Evolutionary conservation across 352 stramenopile species (phyloP), one percentile per base, ranked within the genome.

Genomic region (Phytophthora tentaculata): DNA sequence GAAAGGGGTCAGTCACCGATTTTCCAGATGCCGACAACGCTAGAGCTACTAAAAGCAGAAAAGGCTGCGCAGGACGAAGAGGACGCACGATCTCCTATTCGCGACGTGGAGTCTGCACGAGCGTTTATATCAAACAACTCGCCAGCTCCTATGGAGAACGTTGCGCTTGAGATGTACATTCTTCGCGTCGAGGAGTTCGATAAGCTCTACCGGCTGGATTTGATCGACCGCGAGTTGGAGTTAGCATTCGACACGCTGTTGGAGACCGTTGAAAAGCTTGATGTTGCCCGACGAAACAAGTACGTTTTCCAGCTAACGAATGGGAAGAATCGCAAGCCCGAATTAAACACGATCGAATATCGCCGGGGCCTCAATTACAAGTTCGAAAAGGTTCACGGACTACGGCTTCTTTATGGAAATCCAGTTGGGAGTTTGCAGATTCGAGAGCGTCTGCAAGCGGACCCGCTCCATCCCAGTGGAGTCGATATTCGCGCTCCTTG

Each of bases 351-450:
- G 4, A 4, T 66, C 19, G 23, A 52, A 10, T 48, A 41, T 14
- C 58, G 58, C 9, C 16, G 14, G 5, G 58, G 58, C 9, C 35
- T 59, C 8, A 53, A 26, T 12, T 66, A 66, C 49, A 37, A 49
- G 2, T 66, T 66, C n/a, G 23, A 54, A 52, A 66, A 59, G n/a
- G 49, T 66, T 32, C 58, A 66, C 20, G 53, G 35, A 0, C 37
- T 58, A 23, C 22, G 39, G 10, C 35, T 59, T 10, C n/a, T 52
- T 16, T 66, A 54, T 1, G 49, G 48, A 16, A 66, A 51, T 3
- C 37, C 49, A 5, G 22, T n/a, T 0, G 49, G 58, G 0, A 54
- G 49, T 37, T 45, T 66, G 2, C 58, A 66, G 19, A 53, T 66
- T 50, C 56, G 45, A 20, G 7, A 49, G 10, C 44, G 5, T 7